A percentile compares a stretch with the other conserved stretches of the same genome.
Conservation (phyloP, 345 rosid genomes). For the Acer saccharum region DNA sequence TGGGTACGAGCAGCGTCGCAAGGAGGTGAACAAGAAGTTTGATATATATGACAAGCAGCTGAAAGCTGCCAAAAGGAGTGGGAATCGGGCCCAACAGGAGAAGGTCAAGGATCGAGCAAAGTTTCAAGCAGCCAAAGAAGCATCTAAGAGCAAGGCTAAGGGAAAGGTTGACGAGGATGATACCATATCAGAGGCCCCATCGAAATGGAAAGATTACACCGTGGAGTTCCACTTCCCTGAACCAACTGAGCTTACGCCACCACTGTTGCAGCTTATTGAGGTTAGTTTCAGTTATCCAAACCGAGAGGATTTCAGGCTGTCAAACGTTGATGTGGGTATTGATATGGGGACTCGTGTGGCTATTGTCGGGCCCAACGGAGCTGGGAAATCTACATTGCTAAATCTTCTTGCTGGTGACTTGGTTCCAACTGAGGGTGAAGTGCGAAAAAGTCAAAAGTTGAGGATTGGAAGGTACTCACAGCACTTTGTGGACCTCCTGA, state of each 20-base stretch:
- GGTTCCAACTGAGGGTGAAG: constrained; percentile 81
- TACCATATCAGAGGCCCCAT: constrained; percentile 68
- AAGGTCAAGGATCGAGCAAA: constrained; percentile 41
- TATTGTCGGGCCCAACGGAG: constrained; percentile 94
- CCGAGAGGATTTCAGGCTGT: constrained; percentile 74
- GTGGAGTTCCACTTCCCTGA: constrained; percentile 97
- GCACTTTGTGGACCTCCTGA: constrained; percentile 89
- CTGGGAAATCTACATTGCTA: constrained; percentile 88
- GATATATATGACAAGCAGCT: constrained; percentile 37
- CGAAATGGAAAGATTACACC: constrained; percentile 87
- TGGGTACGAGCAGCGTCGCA: constrained; percentile 42
- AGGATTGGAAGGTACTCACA: constrained; percentile 94
- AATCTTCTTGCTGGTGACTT: constrained; percentile 95
- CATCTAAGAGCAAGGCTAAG: constrained; percentile 58
- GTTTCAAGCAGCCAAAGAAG: constrained; percentile 34
- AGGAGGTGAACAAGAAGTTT: constrained; percentile 35
- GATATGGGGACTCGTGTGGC: constrained; percentile 99
- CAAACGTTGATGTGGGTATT: constrained; percentile 88
- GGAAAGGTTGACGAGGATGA: constrained; percentile 84
- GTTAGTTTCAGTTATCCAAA: constrained; percentile 89
- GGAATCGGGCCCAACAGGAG: constrained; percentile 34
- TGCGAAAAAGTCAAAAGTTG: constrained; percentile 82
- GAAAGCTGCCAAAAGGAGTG: constrained; percentile 38
- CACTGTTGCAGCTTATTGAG: constrained; percentile 83
- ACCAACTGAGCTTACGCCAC: constrained; percentile 95